Percentiles rank a stretch among this genome's conserved stretches.
Conservation (phyloP, 768 basidiomycete genomes). For the Russula olivacea region DNA sequence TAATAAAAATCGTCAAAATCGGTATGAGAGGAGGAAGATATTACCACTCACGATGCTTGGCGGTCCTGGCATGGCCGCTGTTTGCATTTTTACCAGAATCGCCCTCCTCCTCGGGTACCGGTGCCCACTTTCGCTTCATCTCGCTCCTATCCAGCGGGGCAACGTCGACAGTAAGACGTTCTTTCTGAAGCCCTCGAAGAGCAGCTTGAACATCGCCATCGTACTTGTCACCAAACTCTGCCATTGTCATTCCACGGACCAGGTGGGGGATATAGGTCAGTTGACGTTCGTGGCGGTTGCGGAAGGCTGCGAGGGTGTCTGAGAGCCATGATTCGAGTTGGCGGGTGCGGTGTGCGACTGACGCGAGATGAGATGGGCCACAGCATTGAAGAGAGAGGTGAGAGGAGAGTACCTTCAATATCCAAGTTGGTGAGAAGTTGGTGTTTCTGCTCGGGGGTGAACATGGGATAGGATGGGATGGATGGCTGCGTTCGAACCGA, state of each 20-base stretch:
- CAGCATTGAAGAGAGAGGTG: neutral
- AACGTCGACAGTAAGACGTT: conserved; percentile 47
- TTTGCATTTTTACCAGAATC: conserved; percentile 22
- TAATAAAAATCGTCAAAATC: conserved; percentile 13
- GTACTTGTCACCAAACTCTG: conserved; percentile 74
- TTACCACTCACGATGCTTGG: conserved; percentile 23
- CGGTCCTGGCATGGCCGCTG: conserved; percentile 26
- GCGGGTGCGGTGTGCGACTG: conserved; percentile 68
- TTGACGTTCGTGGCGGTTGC: conserved; percentile 66
- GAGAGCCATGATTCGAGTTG: conserved; percentile 73
- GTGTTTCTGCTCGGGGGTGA: conserved; percentile 63
- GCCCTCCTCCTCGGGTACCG: conserved; percentile 52
- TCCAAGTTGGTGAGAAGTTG: conserved; percentile 74
- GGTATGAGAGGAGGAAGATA: neutral
- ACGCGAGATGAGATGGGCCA: neutral
- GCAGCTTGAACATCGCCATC: conserved; percentile 69
- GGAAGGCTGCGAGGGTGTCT: conserved; percentile 68
- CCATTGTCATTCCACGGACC: conserved; percentile 65
- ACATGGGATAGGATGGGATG: conserved; percentile 28
- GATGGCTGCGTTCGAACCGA: neutral
- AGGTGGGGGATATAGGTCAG: conserved; percentile 70
- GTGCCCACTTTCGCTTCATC: conserved; percentile 74
- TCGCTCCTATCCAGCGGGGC: conserved; percentile 58
- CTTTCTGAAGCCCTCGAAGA: conserved; percentile 60
- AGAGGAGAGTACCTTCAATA: conserved; percentile 53